Evolutionary conservation across 2,329 filamentous ascomycete genomes (phyloP).

Genomic region (Ophiostoma novo-ulmi): DNA sequence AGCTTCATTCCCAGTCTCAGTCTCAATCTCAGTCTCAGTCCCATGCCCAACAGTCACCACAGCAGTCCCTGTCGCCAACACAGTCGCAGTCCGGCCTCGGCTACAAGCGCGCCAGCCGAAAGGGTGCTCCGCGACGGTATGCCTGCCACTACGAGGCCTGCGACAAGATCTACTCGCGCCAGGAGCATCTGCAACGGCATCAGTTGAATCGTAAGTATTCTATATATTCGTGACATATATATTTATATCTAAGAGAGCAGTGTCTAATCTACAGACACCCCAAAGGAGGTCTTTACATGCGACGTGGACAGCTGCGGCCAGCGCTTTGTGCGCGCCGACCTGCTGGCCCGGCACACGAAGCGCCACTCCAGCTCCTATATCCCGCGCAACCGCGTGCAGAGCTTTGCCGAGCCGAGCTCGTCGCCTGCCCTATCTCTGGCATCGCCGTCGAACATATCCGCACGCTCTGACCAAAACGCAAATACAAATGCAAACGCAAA

Average conservation of each 20-base stretch:
- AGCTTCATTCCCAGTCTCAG: neutral
- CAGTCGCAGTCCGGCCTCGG: neutral
- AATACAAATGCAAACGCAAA: neutral
- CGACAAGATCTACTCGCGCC: constrained; percentile 73
- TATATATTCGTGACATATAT: neutral
- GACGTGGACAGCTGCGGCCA: constrained; percentile 70
- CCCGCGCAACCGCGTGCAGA: constrained; percentile 47
- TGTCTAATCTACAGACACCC: constrained; percentile 46
- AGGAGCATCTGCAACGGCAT: constrained; percentile 76
- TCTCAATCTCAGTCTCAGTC: neutral
- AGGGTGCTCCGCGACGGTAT: constrained; percentile 49
- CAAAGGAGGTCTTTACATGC: constrained; percentile 74
- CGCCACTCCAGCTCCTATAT: constrained; percentile 55
- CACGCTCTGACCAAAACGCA: constrained; percentile 21
- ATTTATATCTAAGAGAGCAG: neutral
- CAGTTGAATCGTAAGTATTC: constrained; percentile 60
- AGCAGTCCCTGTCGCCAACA: neutral
- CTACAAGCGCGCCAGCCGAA: constrained; percentile 43
- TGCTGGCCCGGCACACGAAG: constrained; percentile 64
- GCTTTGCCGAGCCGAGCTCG: constrained; percentile 40
- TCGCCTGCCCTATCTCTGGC: constrained; percentile 19
- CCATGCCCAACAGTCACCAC: neutral
- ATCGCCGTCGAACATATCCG: constrained; percentile 26
- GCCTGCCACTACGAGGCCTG: constrained; percentile 62
- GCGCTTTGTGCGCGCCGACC: constrained; percentile 72